These are phyloP conservation scores for Epichloe hybrida DNA, from an alignment of 2,329 filamentous ascomycete species.

Conservation along the genomic window DNA sequence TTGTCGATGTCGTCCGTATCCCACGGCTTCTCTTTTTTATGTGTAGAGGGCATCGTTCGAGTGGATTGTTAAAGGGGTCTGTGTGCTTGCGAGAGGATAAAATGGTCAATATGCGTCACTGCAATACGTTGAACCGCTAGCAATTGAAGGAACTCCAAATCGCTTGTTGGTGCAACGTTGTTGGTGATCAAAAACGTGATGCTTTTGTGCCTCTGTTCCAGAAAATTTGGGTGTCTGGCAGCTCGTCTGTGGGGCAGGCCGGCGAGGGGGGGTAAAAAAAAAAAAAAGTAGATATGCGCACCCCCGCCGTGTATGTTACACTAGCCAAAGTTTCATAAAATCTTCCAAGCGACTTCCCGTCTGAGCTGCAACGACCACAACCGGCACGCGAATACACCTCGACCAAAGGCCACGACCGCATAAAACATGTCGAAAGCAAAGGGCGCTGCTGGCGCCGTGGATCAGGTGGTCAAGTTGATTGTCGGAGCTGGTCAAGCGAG, in stretches of 20 bases:
- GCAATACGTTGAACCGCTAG: not conserved
- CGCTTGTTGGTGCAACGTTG: not conserved
- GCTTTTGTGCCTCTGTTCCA: not conserved
- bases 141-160: not conserved
- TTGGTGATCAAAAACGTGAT: not conserved
- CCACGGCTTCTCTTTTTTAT: constrained; percentile 83
- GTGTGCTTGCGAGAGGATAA: not conserved
- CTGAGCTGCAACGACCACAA: not conserved
- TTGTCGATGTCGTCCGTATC: constrained; percentile 96
- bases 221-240: not conserved
- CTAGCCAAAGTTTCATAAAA: not conserved
- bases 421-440: constrained; percentile 38
- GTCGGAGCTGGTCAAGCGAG: constrained; percentile 92
- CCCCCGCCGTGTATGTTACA: not conserved
- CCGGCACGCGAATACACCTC: constrained; percentile 3
- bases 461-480: constrained; percentile 91
- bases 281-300: not conserved
- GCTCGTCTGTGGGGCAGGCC: not conserved
- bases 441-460: constrained; percentile 27
- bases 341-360: constrained; percentile 5
- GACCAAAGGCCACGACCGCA: constrained; percentile 6
- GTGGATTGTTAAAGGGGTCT: not conserved
- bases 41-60: constrained; percentile 63
- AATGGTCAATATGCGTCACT: not conserved
- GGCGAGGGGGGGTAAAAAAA: not conserved